A percentile compares a stretch with the other conserved stretches of the same genome.
Conservation (phyloP, 225 moss, liverwort and hornwort genomes). For the Ulota crispa region DNA sequence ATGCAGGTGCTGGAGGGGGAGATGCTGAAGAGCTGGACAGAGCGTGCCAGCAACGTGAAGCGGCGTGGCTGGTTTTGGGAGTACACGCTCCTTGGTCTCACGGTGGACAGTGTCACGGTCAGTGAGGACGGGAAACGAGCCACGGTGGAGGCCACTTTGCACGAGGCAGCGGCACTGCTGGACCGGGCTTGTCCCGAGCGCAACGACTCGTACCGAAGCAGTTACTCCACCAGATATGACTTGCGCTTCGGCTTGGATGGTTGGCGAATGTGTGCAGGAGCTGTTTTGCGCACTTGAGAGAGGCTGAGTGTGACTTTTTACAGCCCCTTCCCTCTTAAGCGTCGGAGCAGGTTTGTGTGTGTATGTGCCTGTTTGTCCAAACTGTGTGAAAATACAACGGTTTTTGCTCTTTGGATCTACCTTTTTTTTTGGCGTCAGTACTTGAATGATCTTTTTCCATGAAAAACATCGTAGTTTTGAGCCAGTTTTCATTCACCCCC, state of each 20-base stretch:
- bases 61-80: conserved; percentile 93
- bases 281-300: conserved; percentile 57
- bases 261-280: conserved; percentile 80
- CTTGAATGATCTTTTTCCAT: not conserved
- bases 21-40: conserved; percentile 88
- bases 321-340: not conserved
- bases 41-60: conserved; percentile 74
- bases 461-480: not conserved
- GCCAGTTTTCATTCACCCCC: not conserved
- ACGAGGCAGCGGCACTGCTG: conserved; percentile 76
- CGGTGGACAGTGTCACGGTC: conserved; percentile 82
- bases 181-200: conserved; percentile 63
- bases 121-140: conserved; percentile 84
- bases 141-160: conserved; percentile 80
- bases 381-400: not conserved
- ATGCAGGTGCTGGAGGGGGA: conserved; percentile 82
- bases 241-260: conserved; percentile 47
- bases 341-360: not conserved
- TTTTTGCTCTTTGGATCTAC: not conserved
- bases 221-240: conserved; percentile 82
- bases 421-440: not conserved
- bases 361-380: not conserved
- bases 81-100: conserved; percentile 74
- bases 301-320: not conserved
- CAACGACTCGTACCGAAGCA: conserved; percentile 78